Evolutionary conservation across 306 rosid species (phyloP).

Genomic region (Trifolium fragiferum): DNA sequence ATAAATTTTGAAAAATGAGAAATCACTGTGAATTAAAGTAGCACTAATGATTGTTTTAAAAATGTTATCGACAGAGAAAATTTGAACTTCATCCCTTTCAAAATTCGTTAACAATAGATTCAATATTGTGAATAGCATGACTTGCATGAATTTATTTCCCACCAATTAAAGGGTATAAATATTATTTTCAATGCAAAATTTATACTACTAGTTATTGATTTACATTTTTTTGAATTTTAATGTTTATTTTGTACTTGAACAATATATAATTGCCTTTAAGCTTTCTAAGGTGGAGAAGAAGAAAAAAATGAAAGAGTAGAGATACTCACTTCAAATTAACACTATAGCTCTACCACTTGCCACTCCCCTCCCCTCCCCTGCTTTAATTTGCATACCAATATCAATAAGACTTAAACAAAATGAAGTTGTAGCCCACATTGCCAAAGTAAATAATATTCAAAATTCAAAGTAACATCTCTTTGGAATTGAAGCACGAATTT

Average conservation of each 20-base stretch:
- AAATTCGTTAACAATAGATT: no score
- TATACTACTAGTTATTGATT: no score
- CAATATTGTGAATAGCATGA: no score
- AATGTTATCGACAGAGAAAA: no score
- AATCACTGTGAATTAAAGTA: no score
- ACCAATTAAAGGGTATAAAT: no score
- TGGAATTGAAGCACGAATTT: conserved; percentile 60
- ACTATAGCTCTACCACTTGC: conserved; percentile 3
- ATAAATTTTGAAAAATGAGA: no score
- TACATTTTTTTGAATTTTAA: not conserved
- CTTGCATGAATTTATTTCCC: no score
- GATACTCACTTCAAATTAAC: not conserved
- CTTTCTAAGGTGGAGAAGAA: not conserved
- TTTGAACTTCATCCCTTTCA: no score
- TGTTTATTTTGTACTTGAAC: conserved; percentile 10
- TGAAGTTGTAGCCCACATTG: conserved; percentile 46
- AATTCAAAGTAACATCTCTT: conserved; percentile 67
- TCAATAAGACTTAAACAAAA: conserved; percentile 45
- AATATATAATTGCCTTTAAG: conserved; percentile 4
- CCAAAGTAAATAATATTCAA: conserved; percentile 58
- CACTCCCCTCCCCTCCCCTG: conserved; percentile 5
- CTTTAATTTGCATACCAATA: conserved; percentile 35
- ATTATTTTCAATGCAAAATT: no score
- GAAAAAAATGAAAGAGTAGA: not conserved
- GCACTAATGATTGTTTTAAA: no score